Evolutionary conservation across 192 early-diverging fungal genomes (phyloP).

Genomic region (Pilaira anomala): DNA sequence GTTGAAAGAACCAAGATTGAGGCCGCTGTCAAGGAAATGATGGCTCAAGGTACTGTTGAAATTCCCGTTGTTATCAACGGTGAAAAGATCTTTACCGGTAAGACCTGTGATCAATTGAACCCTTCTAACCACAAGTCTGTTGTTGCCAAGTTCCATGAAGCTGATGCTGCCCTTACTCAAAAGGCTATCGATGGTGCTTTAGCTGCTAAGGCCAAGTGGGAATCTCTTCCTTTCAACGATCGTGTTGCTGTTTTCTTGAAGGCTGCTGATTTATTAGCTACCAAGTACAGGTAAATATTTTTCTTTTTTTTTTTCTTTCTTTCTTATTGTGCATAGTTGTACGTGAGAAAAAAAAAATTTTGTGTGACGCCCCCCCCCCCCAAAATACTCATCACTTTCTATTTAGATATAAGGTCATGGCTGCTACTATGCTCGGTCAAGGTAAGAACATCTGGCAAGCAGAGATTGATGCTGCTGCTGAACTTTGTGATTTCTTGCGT

Average conservation of each 20-base stretch:
- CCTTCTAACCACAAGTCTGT: slow-evolving; percentile 81
- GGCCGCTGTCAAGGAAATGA: slow-evolving; percentile 75
- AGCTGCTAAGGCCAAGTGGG: slow-evolving; percentile 84
- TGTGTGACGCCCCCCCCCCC: slow-evolving; percentile 15
- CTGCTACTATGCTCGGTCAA: slow-evolving; percentile 90
- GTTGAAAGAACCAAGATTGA: slow-evolving; percentile 69
- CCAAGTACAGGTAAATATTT: slow-evolving; percentile 78
- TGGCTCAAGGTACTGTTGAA: slow-evolving; percentile 61
- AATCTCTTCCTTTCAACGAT: slow-evolving; percentile 89
- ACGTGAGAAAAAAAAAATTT: slow-evolving; percentile 12
- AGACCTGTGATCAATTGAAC: slow-evolving; percentile 69
- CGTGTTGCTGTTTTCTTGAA: slow-evolving; percentile 95
- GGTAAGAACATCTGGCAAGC: slow-evolving; percentile 99
- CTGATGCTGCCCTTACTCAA: slow-evolving; percentile 54
- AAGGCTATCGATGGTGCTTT: slow-evolving; percentile 86
- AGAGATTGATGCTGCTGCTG: slow-evolving; percentile 97
- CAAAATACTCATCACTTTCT: background rate
- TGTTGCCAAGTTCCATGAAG: slow-evolving; percentile 83
- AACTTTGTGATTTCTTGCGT: slow-evolving; percentile 91
- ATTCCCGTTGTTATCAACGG: slow-evolving; percentile 87
- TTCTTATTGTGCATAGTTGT: background rate
- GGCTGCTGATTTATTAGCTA: slow-evolving; percentile 89
- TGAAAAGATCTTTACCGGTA: slow-evolving; percentile 69
- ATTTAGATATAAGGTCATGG: background rate
- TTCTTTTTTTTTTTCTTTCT: background rate